Evolutionary conservation across 176 grass and related monocot species (phyloP).

Genomic region (Hordeum vulgare): DNA sequence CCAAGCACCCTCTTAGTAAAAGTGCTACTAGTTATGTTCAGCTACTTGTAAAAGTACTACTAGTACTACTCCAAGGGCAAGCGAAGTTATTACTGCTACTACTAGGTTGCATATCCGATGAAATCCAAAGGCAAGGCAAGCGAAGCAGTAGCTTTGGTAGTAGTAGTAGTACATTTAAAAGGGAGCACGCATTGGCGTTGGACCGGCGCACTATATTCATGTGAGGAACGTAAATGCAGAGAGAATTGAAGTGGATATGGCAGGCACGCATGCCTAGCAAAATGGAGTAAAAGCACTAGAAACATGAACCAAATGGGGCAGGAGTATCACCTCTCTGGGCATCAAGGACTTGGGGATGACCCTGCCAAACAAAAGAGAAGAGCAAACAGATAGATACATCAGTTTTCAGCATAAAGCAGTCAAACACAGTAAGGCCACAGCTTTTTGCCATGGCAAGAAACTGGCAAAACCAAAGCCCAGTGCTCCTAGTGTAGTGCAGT

Average conservation of each 20-base stretch:
- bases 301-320: neutral
- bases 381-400: conserved; percentile 20
- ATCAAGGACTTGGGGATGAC: conserved; percentile 76
- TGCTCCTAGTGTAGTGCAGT: too few relatives aligned
- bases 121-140: conserved; percentile 2
- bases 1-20: too few relatives aligned
- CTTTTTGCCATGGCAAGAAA: conserved; percentile 15
- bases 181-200: neutral
- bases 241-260: neutral
- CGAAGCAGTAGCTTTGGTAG: neutral
- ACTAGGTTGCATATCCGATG: neutral
- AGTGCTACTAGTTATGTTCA: neutral
- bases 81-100: too few relatives aligned
- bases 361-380: conserved; percentile 34
- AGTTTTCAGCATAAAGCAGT: conserved; percentile 31
- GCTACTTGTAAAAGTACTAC: neutral
- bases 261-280: conserved; percentile 9
- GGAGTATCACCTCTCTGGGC: conserved; percentile 68
- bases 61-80: too few relatives aligned
- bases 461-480: conserved; percentile 11
- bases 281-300: conserved; percentile 12
- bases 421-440: conserved; percentile 18
- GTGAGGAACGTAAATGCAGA: conserved; percentile 35
- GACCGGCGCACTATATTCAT: conserved; percentile 22
- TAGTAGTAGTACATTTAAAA: too few relatives aligned